Evolutionary conservation across 306 rosid genomes (phyloP), one percentile per base, ranked within the genome.

Genomic region (Quercus alba): DNA sequence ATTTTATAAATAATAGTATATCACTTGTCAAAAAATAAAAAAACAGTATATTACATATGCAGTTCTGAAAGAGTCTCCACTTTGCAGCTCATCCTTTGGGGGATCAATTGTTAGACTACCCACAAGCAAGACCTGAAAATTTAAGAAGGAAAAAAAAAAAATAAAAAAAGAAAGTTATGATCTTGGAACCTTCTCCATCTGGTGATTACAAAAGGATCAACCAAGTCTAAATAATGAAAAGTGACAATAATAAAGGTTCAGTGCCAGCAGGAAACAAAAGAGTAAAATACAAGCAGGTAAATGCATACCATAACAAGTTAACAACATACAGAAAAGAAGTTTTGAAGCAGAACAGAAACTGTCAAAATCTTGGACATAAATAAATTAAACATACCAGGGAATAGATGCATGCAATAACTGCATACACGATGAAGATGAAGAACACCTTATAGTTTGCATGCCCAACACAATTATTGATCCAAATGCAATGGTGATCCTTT

Each of bases 401-500:
- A 81, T 95, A 95, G 57, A 90, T 58, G 93, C 96, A 91, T 46
- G 97, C 89, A 78, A 85, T 83, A 41, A 88, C 98, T 57, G 99
- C 97, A 90, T 93, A 90, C 80, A 87, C 76, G 78, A 95, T 89
- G 41, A 89, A 95, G 86, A 91, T 70, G 86, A 95, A 90, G 92
- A 95, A 95, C 82, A 77, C 86, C 87, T 91, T 93, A 72, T 95
- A 95, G 93, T 95, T 95, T 83, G 90, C 91, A 86, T 91, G 98
- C 84, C 99, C 99, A 1, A 95, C 92, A 8, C 99, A 95, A 75
- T 95, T 95, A 82, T 91, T 90, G 78, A 95, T 95, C 99, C 99
- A 95, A 84, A 93, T 90, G 88, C 99, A 95, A 75, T 95, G 99
- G 76, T 95, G 99, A 84, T 95, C 99, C 99, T 94, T 86, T 21